Conservation (phyloP, 352 stramenopile species). For the Phytophthora nicotianae region DNA sequence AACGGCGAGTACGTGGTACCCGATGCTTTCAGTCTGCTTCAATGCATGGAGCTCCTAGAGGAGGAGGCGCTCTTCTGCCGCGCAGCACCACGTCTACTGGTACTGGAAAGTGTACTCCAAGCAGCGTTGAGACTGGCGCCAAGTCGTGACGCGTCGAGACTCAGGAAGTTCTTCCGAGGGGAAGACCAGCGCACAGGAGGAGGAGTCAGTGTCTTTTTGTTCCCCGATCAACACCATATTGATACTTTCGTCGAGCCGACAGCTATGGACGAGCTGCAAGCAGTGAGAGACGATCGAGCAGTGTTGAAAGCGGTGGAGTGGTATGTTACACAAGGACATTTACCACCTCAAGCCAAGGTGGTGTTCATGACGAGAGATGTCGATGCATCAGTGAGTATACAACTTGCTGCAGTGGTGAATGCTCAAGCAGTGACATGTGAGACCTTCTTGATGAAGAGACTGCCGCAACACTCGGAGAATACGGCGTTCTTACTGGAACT, state of each 20-base stretch:
- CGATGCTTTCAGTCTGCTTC: constrained; percentile 69
- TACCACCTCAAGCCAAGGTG: constrained; percentile 40
- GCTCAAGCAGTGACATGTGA: constrained; percentile 64
- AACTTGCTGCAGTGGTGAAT: constrained; percentile 46
- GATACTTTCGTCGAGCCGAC: constrained; percentile 55
- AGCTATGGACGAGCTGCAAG: constrained; percentile 45
- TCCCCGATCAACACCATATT: constrained; percentile 75
- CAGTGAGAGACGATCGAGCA: constrained; percentile 43
- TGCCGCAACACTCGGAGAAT: constrained; percentile 34
- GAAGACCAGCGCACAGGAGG: constrained; percentile 56
- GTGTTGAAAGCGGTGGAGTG: constrained; percentile 69
- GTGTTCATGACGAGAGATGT: constrained; percentile 68
- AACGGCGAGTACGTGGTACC: constrained; percentile 67
- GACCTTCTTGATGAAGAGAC: constrained; percentile 47
- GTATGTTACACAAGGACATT: constrained; percentile 54
- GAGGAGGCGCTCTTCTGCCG: constrained; percentile 56
- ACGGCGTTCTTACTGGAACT: constrained; percentile 60
- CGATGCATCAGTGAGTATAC: constrained; percentile 43
- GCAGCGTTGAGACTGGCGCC: constrained; percentile 69
- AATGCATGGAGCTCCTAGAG: constrained; percentile 82
- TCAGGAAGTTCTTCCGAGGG: constrained; percentile 66
- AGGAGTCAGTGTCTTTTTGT: constrained; percentile 57
- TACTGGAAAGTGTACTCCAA: constrained; percentile 78
- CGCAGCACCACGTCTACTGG: constrained; percentile 49
- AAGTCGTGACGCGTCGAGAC: constrained; percentile 61